Base-by-base conservation (phyloP, 2,329 filamentous ascomycete genomes). In the Aspergillus niger region DNA sequence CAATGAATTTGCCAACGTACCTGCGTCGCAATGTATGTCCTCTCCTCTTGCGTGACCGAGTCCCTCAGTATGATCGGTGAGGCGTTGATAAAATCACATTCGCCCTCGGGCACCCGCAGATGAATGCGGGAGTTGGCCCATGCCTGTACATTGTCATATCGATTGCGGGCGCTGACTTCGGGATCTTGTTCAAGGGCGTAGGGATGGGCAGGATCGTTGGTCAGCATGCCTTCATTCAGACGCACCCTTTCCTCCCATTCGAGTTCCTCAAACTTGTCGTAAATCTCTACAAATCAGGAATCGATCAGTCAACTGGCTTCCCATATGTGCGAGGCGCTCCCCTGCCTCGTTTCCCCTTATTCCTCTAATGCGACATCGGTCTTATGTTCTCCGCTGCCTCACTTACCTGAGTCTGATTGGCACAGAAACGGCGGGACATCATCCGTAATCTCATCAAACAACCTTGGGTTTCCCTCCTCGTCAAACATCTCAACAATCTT, bases 101-200 rank as follows among this genome's bases (percentile, higher is more conserved):
- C 81, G 41, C 85, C 89, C 15, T 89, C 84, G 1, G 91, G 88
- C 1, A 97, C 94, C 41, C 85, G 83, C 17, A 99, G 85, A 73
- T 86, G 89, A 58, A 99, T 84, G 38, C 95, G 88, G 71, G 95
- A 96, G 72, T 91, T 88, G 63, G 90, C 88, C 87, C 91, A 99
- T 0, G 93, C 92, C 72, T 93, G 89, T 64, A 99, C 91, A 72
- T 98, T 97, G 57, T 83, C 76, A 77, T 98, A 99, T 57, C 95
- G 88, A 76, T 98, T 96, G 67, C 94, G 85, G 38, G 78, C 74
- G 60, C 81, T 82, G 64, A 86, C 80, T 51, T 86, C 82, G 8
- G 85, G 80, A 24, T 83, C 82, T 28, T 77, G 77, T 52, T 89
- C 82, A 57, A 88, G 82, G 2, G 86, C 82, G 81, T 83, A 90